Percentiles rank a stretch among this genome's conserved stretches.
Evolutionary conservation across 139 green algal species (phyloP).

Genomic region (Volvox reticuliferus): DNA sequence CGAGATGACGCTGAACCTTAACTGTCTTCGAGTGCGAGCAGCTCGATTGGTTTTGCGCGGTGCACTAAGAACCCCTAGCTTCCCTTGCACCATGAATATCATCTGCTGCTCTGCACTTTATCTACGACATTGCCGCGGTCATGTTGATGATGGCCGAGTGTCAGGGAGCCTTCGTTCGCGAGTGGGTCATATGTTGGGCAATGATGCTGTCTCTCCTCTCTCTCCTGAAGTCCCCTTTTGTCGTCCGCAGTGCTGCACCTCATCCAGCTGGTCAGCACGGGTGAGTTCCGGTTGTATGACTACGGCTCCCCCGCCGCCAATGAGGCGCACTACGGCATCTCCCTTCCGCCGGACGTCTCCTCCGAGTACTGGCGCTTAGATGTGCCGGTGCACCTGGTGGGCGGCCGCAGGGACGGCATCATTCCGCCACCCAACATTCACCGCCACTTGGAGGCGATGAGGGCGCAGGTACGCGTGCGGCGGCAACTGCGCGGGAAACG

Average conservation of each 20-base stretch:
- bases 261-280: conserved; percentile 65
- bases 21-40: background rate
- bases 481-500: too few relatives aligned
- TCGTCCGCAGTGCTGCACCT: conserved; percentile 68
- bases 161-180: too few relatives aligned
- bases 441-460: conserved; percentile 76
- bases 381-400: conserved; percentile 91
- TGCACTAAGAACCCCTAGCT: background rate
- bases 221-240: too few relatives aligned
- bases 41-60: background rate
- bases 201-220: too few relatives aligned
- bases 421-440: conserved; percentile 78
- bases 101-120: background rate
- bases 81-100: too few relatives aligned
- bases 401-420: conserved; percentile 83
- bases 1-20: too few relatives aligned
- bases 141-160: too few relatives aligned
- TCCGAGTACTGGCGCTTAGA: conserved; percentile 76
- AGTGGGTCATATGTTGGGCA: too few relatives aligned
- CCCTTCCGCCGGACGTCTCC: conserved; percentile 79
- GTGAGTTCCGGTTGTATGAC: conserved; percentile 89
- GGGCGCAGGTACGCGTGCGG: conserved; percentile 52
- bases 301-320: conserved; percentile 81
- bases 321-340: conserved; percentile 73
- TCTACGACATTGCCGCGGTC: too few relatives aligned